Conservation (phyloP, 371 early-diverging fungal genomes). For the Mucor sp. region DNA sequence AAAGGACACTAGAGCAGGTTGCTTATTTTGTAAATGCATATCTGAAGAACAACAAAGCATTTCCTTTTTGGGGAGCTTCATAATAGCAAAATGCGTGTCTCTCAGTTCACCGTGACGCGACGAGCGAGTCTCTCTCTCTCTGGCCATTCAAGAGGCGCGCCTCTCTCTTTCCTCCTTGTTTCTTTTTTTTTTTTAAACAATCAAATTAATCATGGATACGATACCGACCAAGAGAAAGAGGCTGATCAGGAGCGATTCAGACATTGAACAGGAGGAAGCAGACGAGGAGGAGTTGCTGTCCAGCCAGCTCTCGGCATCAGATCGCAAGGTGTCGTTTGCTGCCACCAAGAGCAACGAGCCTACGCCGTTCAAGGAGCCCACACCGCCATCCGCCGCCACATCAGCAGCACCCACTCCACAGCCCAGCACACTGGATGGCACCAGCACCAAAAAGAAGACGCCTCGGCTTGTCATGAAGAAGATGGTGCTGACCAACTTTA, state of each 20-base stretch:
- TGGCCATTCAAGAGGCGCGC: constrained; percentile 5
- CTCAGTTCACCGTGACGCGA: background rate
- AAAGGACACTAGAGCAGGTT: background rate
- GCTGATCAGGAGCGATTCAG: background rate
- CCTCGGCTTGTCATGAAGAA: constrained; percentile 88
- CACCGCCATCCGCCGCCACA: constrained; percentile 1
- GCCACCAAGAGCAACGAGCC: background rate
- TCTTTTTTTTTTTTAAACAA: background rate
- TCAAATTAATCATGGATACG: constrained; percentile 8
- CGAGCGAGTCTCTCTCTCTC: background rate
- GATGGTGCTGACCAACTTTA: constrained; percentile 94
- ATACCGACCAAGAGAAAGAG: constrained; percentile 15
- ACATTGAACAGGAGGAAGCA: background rate
- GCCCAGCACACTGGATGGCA: background rate
- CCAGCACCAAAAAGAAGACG: constrained; percentile 9
- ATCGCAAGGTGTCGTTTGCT: constrained; percentile 1
- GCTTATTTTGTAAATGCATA: background rate
- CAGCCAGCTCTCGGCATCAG: background rate
- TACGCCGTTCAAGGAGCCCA: background rate
- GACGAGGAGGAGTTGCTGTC: background rate
- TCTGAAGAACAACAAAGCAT: background rate
- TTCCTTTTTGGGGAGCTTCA: background rate
- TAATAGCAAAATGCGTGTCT: background rate
- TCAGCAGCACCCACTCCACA: background rate
- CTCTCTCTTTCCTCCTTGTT: background rate